Evolutionary conservation across 116 monocot genomes (phyloP).

Genomic region (Papilionanthe hybrid): DNA sequence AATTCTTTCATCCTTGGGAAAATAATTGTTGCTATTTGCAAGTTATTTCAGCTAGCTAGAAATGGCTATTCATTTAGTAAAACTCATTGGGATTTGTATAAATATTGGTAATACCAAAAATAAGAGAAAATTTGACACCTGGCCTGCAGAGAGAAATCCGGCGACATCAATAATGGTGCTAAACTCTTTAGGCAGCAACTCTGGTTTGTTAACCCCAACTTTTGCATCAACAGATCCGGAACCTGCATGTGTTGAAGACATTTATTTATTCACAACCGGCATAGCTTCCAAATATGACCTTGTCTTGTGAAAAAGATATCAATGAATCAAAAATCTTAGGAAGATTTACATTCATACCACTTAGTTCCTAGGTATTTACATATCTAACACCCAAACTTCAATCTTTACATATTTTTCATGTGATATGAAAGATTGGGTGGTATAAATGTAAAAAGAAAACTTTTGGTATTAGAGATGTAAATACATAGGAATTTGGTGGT

Average conservation of each 20-base stretch:
- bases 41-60: not conserved
- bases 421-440: no score
- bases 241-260: constrained; percentile 28
- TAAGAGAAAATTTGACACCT: constrained; percentile 37
- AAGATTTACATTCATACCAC: no score
- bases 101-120: not conserved
- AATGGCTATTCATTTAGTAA: not conserved
- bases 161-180: constrained; percentile 86
- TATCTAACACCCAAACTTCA: no score
- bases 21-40: not conserved
- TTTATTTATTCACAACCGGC: not conserved
- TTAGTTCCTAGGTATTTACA: no score
- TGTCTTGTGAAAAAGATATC: not conserved
- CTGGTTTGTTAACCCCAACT: constrained; percentile 91
- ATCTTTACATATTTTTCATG: no score
- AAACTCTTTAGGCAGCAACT: constrained; percentile 89
- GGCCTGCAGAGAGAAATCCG: constrained; percentile 88
- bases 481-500: no score
- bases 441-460: no score
- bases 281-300: no score
- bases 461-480: no score
- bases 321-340: no score
- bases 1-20: not conserved
- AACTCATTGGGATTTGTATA: not conserved
- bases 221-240: constrained; percentile 55